These are phyloP conservation scores for Picochlorum sp. DNA, from an alignment of 139 green algal genomes.

Conservation along the genomic window DNA sequence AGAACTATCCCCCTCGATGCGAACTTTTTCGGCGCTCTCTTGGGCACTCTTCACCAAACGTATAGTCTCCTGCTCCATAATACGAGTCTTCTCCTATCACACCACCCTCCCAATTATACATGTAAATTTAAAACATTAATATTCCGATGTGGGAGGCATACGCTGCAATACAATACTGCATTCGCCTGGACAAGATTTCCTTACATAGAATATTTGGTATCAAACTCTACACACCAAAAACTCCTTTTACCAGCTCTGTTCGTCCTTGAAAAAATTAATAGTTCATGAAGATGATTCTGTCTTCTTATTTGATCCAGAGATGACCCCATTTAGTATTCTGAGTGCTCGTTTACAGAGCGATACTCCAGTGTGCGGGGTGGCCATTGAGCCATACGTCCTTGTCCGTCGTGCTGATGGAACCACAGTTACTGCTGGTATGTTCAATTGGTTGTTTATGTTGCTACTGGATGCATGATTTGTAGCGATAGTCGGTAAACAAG, in stretches of 20 bases:
- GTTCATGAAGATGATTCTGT: not conserved
- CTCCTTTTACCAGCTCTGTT: not conserved
- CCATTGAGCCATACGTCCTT: conserved; percentile 81
- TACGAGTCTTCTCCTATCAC: too few species aligned
- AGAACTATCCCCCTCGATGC: not conserved
- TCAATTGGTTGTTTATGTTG: not conserved
- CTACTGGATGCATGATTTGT: not conserved
- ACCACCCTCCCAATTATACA: too few species aligned
- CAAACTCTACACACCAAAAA: not conserved
- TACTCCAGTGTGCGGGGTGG: conserved; percentile 61
- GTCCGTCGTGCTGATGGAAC: conserved; percentile 57
- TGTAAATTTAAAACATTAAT: too few species aligned
- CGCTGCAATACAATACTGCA: too few species aligned
- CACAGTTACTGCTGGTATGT: conserved; percentile 33
- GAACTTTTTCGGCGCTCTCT: not conserved
- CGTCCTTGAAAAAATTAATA: not conserved
- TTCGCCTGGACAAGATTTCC: not conserved
- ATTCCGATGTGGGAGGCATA: too few species aligned
- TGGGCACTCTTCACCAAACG: not conserved
- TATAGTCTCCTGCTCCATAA: not conserved
- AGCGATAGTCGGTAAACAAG: not conserved
- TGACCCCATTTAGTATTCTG: conserved; percentile 25
- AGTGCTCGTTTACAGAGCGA: conserved; percentile 54
- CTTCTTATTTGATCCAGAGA: not conserved
- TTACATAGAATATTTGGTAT: not conserved